Evolutionary conservation across 352 stramenopile species (phyloP).

Genomic region (Phytophthora pluvialis): DNA sequence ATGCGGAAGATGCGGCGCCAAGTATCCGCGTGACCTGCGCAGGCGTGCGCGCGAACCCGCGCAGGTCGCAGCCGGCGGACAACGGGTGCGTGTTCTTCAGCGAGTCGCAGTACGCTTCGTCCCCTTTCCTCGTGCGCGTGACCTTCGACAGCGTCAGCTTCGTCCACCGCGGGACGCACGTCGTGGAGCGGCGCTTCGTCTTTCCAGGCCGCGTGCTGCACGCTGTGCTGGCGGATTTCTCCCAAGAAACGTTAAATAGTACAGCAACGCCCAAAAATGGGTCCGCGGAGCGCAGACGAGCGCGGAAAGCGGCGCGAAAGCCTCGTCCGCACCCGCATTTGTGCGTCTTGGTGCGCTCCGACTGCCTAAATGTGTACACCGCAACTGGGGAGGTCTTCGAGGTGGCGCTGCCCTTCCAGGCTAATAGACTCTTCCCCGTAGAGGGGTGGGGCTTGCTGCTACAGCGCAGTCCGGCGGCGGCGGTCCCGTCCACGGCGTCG

Average conservation of each 20-base stretch:
- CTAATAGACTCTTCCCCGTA: slow-evolving; percentile 61
- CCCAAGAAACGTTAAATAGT: slow-evolving; percentile 10
- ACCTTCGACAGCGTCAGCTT: slow-evolving; percentile 59
- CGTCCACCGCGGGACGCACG: slow-evolving; percentile 52
- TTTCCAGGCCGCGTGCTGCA: slow-evolving; percentile 68
- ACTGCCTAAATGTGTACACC: slow-evolving; percentile 75
- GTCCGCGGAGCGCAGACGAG: not conserved
- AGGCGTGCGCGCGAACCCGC: slow-evolving; percentile 34
- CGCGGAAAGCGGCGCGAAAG: slow-evolving; percentile 19
- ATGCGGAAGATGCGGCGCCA: slow-evolving; percentile 14
- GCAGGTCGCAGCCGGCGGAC: not conserved
- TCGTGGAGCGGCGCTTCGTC: slow-evolving; percentile 68
- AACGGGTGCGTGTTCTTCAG: slow-evolving; percentile 36
- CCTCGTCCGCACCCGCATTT: slow-evolving; percentile 39
- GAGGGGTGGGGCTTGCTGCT: slow-evolving; percentile 54
- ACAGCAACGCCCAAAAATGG: not conserved
- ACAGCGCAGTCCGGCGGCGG: slow-evolving; percentile 55
- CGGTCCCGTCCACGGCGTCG: slow-evolving; percentile 32
- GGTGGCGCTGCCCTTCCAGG: slow-evolving; percentile 76
- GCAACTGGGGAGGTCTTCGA: slow-evolving; percentile 74
- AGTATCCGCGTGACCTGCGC: slow-evolving; percentile 38
- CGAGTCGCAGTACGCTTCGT: slow-evolving; percentile 36
- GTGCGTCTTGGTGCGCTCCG: slow-evolving; percentile 70
- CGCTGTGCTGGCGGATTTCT: slow-evolving; percentile 59
- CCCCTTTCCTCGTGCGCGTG: slow-evolving; percentile 50